Evolutionary conservation across 2,329 filamentous ascomycete genomes (phyloP).

Genomic region (Thelonectria discophora): DNA sequence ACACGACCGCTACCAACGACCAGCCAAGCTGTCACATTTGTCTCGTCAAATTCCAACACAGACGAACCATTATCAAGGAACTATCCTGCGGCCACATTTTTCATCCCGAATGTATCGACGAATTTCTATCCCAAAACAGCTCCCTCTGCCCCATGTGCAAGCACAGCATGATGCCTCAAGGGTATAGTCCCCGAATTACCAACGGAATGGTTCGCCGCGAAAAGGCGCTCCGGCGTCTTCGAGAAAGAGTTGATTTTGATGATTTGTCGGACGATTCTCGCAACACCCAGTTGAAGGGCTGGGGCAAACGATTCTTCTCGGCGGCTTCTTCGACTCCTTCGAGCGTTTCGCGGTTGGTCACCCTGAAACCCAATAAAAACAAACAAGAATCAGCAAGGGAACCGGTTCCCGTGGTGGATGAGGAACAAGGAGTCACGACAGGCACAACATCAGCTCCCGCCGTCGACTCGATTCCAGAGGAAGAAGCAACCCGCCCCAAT

Average conservation of each 20-base stretch:
- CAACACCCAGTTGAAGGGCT: conserved; percentile 49
- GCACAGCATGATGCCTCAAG: conserved; percentile 75
- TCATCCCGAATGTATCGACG: conserved; percentile 90
- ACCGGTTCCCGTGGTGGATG: conserved; percentile 15
- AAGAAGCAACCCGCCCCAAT: conserved; percentile 23
- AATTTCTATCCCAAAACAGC: conserved; percentile 79
- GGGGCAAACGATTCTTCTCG: conserved; percentile 49
- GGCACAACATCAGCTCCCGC: conserved; percentile 9
- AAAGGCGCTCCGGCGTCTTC: conserved; percentile 69
- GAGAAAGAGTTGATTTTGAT: conserved; percentile 60
- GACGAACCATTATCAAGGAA: conserved; percentile 79
- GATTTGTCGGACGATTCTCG: conserved; percentile 46
- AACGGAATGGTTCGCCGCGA: conserved; percentile 89
- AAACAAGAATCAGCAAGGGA: conserved; percentile 24
- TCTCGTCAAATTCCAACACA: conserved; percentile 78
- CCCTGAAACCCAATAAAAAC: conserved; percentile 33
- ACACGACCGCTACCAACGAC: conserved; percentile 63
- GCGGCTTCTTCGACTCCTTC: conserved; percentile 32
- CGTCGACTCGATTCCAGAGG: conserved; percentile 24
- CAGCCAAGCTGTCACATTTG: conserved; percentile 93
- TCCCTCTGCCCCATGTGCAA: conserved; percentile 94
- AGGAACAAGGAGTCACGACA: conserved; percentile 11
- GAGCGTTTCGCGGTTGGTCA: conserved; percentile 40
- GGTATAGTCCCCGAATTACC: conserved; percentile 76
- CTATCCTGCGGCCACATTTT: conserved; percentile 92